Percentiles rank a stretch among this genome's conserved stretches.
Evolutionary conservation across 495 filamentous ascomycete species (phyloP).

Genomic region (Opeltia flavorubescens): DNA sequence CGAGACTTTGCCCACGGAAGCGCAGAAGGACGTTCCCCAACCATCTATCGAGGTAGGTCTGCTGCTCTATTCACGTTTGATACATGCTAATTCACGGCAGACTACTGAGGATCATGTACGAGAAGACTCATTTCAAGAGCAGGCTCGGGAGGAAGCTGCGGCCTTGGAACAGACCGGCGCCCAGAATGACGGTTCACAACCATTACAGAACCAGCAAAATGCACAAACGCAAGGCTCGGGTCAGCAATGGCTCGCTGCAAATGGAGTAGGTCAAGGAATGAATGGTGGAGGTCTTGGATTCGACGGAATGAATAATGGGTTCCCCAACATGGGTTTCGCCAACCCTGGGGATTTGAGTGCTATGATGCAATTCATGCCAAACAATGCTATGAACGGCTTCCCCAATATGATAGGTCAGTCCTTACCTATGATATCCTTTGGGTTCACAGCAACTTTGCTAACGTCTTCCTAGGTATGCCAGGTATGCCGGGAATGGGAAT

Average conservation of each 20-base stretch:
- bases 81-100: conserved; percentile 1
- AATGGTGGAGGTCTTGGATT: conserved; percentile 29
- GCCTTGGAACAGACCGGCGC: not conserved
- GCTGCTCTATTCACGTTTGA: not conserved
- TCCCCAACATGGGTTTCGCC: conserved; percentile 52
- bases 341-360: conserved; percentile 52
- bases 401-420: conserved; percentile 78
- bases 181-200: not conserved
- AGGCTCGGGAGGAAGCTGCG: not conserved
- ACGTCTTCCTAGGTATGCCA: conserved; percentile 18
- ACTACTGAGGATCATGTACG: not conserved
- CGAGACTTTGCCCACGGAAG: conserved; percentile 12
- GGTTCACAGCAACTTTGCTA: conserved; percentile 2
- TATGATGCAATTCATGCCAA: conserved; percentile 61
- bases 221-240: conserved; percentile 4
- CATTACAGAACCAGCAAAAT: conserved; percentile 13
- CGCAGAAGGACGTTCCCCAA: conserved; percentile 24
- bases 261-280: conserved; percentile 20
- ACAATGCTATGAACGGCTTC: conserved; percentile 44
- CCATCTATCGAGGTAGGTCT: conserved; percentile 26
- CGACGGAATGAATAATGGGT: conserved; percentile 36
- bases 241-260: conserved; percentile 14
- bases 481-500: conserved; percentile 72
- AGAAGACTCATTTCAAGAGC: conserved; percentile 1
- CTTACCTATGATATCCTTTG: not conserved